Evolutionary conservation across 1,284 basidiomycete genomes (phyloP), one percentile per base, ranked within the genome.

Genomic region (Fomitopsis betulina): DNA sequence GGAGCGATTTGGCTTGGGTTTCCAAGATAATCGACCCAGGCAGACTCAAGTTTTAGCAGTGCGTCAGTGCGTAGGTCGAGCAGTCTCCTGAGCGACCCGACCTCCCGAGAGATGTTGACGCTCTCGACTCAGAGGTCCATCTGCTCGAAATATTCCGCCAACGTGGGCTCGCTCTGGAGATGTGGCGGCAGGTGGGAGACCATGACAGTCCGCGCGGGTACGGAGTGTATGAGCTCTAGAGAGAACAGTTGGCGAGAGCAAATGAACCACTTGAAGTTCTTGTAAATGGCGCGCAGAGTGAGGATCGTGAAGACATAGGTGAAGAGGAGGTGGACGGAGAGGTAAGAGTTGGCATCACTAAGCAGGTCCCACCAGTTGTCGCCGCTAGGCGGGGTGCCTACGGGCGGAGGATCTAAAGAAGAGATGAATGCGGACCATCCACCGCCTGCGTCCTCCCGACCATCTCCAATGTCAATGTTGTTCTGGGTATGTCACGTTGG

Each of bases 81-180:
- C 3, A 96, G 78, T 3, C 74, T 69, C 61, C 90, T 87, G 49
- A 99, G 74, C 2, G 83, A 82, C 3, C 83, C 85, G 0, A 96
- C 89, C 62, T 96, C 91, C 53, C 95, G 79, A 59, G 89, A 92
- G 3, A 98, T 81, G n/a, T 84, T 92, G 21, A 98, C 93, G 67
- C 91, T 93, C 74, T 96, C 94, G 5, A 96, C 94, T 38, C 78
- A 79, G 35, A 94, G 74, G 4, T 79, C 81, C 82, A 93, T 88
- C 55, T 84, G 83, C 70, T 98, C 96, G 71, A 98, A 98, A 73
- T 98, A 98, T 62, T 95, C 92, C 0, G 94, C 93, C 15, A 99
- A 77, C 0, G 91, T 82, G 9, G 89, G 84, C 68, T 98, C 95
- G 9, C 89, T 86, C 58, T 89, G 86, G 0, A 99, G 80, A 63